Conservation (phyloP, 768 basidiomycete species). For the Artomyces pyxidatus region DNA sequence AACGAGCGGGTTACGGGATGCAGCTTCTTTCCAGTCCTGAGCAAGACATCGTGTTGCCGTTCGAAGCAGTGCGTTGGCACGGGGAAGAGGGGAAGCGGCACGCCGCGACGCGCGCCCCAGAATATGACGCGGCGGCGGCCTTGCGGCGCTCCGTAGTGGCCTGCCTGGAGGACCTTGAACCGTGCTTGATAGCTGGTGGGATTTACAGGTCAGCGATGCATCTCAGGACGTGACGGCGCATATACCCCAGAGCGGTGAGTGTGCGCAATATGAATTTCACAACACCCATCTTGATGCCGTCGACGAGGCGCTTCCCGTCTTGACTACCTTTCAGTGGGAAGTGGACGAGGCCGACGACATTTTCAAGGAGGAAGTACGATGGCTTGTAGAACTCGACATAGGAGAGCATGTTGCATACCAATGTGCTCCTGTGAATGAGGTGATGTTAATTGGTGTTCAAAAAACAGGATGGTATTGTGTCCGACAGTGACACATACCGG, state of each 20-base stretch:
- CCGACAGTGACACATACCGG: conserved; percentile 29
- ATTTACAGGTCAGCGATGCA: conserved; percentile 9
- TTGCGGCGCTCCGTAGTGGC: conserved; percentile 68
- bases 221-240: neutral
- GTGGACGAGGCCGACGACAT: conserved; percentile 54
- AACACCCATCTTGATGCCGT: conserved; percentile 41
- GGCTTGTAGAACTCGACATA: conserved; percentile 61
- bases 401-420: conserved; percentile 64
- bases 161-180: conserved; percentile 59
- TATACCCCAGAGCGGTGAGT: conserved; percentile 57
- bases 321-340: conserved; percentile 37
- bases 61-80: conserved; percentile 51
- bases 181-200: conserved; percentile 53
- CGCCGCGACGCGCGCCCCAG: conserved; percentile 51
- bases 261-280: conserved; percentile 60
- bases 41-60: conserved; percentile 23
- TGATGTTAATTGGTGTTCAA: neutral
- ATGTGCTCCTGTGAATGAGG: conserved; percentile 38
- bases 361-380: conserved; percentile 61
- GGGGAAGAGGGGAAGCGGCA: conserved; percentile 54
- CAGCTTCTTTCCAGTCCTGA: conserved; percentile 32
- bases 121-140: conserved; percentile 60
- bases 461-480: neutral
- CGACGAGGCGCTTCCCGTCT: conserved; percentile 26
- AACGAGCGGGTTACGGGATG: neutral